These are phyloP conservation scores for Pachysolen tannophilus DNA, from an alignment of 805 yeast species.

Conservation along the genomic window DNA sequence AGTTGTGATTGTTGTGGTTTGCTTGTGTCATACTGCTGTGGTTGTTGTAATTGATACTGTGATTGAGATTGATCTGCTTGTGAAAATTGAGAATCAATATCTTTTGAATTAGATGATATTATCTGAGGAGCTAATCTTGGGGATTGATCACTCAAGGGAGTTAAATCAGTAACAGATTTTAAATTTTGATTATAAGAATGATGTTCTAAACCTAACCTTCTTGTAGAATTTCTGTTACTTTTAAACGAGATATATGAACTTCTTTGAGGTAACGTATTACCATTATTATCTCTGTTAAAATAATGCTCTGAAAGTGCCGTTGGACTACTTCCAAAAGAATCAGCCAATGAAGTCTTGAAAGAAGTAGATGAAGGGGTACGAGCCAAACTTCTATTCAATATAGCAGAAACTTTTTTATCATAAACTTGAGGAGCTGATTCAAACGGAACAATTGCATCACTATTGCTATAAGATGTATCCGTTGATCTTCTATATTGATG, in stretches of 20 bases:
- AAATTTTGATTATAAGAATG: neutral
- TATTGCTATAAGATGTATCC: constrained; percentile 51
- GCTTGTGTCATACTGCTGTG: no score
- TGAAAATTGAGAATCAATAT: no score
- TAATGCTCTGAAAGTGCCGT: constrained; percentile 12
- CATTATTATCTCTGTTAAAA: constrained; percentile 2
- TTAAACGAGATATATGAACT: constrained; percentile 16
- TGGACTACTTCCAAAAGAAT: constrained; percentile 39
- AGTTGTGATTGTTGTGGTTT: constrained; percentile 14
- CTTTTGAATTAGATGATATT: no score
- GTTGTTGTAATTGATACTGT: constrained; percentile 12
- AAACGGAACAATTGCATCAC: constrained; percentile 39
- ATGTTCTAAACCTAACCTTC: constrained; percentile 6
- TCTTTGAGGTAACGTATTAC: constrained; percentile 10
- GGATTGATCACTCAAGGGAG: constrained; percentile 5
- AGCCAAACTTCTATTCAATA: constrained; percentile 64
- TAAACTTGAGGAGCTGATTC: constrained; percentile 74
- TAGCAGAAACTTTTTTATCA: constrained; percentile 73
- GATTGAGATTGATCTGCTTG: constrained; percentile 7
- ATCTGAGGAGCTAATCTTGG: no score
- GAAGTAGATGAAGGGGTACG: constrained; percentile 70
- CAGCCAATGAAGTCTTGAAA: constrained; percentile 69
- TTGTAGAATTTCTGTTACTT: constrained; percentile 10
- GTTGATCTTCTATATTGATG: constrained; percentile 46
- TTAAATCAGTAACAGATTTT: constrained; percentile 4